Conservation (phyloP, 768 basidiomycete genomes). For the Termitomyces sp. region DNA sequence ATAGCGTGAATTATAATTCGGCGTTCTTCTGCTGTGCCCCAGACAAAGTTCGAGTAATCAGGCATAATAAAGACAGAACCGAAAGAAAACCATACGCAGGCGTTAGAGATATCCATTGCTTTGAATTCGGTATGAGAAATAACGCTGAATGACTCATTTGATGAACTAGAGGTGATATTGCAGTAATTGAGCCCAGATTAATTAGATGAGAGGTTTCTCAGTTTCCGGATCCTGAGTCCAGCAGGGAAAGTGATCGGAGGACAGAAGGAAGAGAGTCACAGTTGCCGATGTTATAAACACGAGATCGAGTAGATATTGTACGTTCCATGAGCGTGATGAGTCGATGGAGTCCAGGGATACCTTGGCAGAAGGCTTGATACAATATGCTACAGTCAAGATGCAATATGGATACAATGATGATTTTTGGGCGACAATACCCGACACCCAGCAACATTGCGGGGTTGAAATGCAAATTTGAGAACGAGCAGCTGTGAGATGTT, state of each 20-base stretch:
- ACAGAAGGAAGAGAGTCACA: background rate
- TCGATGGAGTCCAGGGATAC: background rate
- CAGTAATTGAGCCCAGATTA: background rate
- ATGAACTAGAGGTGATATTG: background rate
- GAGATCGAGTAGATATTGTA: background rate
- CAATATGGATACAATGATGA: background rate
- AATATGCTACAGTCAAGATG: background rate
- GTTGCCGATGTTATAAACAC: background rate
- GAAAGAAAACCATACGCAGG: too few relatives aligned
- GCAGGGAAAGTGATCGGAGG: background rate
- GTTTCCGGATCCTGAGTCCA: background rate
- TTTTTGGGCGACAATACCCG: conserved; percentile 3
- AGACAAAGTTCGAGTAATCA: background rate
- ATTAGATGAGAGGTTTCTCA: background rate
- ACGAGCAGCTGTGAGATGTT: background rate
- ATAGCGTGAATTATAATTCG: too few relatives aligned
- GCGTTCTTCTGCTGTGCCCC: too few relatives aligned
- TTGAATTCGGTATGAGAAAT: background rate
- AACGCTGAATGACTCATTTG: background rate
- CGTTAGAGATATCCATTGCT: background rate
- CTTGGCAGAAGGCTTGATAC: background rate
- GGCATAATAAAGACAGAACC: background rate
- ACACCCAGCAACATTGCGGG: conserved; percentile 1
- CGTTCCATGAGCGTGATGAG: background rate
- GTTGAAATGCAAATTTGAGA: background rate